Base-by-base conservation (phyloP, 2,329 filamentous ascomycete genomes). In the Trichoderma oligosporum region DNA sequence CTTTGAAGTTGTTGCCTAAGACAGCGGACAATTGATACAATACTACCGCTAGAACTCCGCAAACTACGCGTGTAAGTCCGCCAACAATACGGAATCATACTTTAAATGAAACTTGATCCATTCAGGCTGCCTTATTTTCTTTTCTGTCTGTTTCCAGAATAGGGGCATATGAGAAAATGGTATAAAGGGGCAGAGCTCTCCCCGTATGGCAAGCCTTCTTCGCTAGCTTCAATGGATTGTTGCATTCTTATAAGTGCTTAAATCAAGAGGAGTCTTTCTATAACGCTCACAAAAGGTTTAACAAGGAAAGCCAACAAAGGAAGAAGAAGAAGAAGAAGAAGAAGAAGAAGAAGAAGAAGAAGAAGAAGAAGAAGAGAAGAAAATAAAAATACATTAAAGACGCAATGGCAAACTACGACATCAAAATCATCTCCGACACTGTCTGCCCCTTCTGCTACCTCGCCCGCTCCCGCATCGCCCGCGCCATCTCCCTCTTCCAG, bases 391-490 rank as follows among this genome's bases (percentile, higher is more conserved):
- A 27, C 11, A 31, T 27, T 4, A 45, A 29, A 16, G 12, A 11
- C 36, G 29, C 11, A 22, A 91, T 92, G 88, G 83, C 86, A 18
- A 83, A 84, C 65, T 89, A 92, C 76, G 82, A 84, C 61, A 88
- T 95, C 72, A 83, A 86, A 59, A 82, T 91, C 67, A 84, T 91
- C 58, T 89, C 83, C n/a, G 91, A 96, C 74, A 88, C 84, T 2
- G 82, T 94, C 64, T 95, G 90, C 69, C 88, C 89, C 4, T 81
- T 77, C 81, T 88, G 91, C 78, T 94, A 91, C 70, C 78, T 95
- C 14, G 91, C 90, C 71, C 88, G 89, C 68, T 84, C 84, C 61
- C 85, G 88, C 35, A 82, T 96, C 36, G 82, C 87, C 49, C 81
- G 81, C 60, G 89, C 87, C 61, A 93, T 96, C 60, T 69, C 76